Conservation (phyloP, 2,329 filamentous ascomycete genomes). For the Periconia digitata region DNA sequence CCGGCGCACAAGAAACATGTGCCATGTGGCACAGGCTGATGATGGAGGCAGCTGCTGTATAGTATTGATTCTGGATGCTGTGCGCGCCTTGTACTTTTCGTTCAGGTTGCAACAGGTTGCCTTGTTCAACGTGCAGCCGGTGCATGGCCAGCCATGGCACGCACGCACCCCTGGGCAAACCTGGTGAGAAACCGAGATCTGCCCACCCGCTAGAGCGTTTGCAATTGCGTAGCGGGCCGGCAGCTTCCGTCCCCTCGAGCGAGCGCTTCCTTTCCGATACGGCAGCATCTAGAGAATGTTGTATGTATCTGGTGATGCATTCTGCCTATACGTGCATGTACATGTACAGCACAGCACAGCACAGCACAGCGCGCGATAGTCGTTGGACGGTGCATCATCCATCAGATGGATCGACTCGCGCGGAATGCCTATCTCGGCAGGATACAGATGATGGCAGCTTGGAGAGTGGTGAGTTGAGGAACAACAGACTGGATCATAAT, state of each 20-base stretch:
- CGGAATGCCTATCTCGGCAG: not conserved
- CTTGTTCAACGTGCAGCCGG: not conserved
- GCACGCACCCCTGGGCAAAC: not conserved
- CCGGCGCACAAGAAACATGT: not conserved
- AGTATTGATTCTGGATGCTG: slow-evolving; percentile 10
- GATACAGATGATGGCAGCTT: no score
- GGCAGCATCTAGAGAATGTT: no score
- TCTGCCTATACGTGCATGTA: not conserved
- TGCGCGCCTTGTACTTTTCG: slow-evolving; percentile 6
- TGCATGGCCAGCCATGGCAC: no score
- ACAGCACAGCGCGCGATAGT: no score
- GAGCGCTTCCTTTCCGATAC: not conserved
- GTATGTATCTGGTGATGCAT: not conserved
- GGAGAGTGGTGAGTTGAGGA: no score
- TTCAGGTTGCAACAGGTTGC: not conserved
- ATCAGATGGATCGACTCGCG: no score
- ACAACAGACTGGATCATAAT: no score
- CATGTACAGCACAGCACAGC: not conserved
- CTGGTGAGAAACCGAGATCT: not conserved
- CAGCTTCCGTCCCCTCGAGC: slow-evolving; percentile 7
- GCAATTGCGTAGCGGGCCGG: slow-evolving; percentile 3
- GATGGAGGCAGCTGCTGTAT: slow-evolving; percentile 10
- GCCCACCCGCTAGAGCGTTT: not conserved
- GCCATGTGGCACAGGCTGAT: no score
- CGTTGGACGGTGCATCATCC: no score